phyloP scores from a whole-genome alignment of 2,329 filamentous ascomycete genomes.

The Colletotrichum theobromicola region DNA sequence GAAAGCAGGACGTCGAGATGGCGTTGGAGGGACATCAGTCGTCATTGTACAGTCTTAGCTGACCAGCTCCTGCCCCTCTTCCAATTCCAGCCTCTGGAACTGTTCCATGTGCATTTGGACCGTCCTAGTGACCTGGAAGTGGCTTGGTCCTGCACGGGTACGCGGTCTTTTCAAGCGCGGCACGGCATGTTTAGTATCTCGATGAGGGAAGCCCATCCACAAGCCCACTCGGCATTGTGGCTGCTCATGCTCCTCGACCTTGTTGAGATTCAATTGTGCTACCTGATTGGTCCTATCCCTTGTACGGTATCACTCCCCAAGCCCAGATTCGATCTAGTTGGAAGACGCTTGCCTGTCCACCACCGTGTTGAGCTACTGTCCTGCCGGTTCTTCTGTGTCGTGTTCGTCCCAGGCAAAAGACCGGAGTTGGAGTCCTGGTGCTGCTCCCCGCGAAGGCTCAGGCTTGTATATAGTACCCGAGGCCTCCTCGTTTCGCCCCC shows the following conservation, averaged over 20 bases:
- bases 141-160: neutral
- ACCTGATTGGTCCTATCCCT: neutral
- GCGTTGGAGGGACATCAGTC: neutral
- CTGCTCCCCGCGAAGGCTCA: neutral
- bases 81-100: neutral
- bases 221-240: neutral
- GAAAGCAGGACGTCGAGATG: neutral
- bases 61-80: neutral
- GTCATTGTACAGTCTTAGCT: conserved; percentile 4
- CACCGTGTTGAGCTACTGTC: neutral
- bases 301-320: neutral
- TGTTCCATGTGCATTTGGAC: neutral
- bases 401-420: neutral
- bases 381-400: neutral
- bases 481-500: neutral
- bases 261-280: neutral
- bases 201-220: neutral
- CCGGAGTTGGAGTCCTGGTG: neutral
- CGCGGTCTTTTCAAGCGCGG: neutral
- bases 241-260: neutral
- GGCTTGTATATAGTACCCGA: neutral
- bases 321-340: neutral
- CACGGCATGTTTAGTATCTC: neutral
- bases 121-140: neutral
- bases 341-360: neutral